Conservation (phyloP, 2,329 filamentous ascomycete genomes). For the Microcyclospora tardicrescens region DNA sequence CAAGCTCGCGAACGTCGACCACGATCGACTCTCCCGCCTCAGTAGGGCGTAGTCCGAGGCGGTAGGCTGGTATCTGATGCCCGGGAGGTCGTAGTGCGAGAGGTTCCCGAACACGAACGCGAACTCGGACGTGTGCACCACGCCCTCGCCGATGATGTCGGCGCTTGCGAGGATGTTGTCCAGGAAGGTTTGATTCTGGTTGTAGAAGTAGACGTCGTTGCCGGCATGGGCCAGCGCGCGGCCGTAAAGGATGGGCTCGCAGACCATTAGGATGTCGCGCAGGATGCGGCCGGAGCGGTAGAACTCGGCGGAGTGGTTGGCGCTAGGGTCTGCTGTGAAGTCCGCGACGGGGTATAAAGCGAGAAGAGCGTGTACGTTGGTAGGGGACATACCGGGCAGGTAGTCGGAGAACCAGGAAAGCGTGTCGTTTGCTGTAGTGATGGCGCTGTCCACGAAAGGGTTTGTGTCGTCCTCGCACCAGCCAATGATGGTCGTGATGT, state of each 20-base stretch:
- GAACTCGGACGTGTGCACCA: slow-evolving; percentile 41
- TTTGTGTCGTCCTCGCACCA: slow-evolving; percentile 34
- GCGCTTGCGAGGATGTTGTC: slow-evolving; percentile 28
- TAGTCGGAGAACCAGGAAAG: slow-evolving; percentile 29
- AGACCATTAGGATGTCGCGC: slow-evolving; percentile 40
- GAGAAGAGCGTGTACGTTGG: slow-evolving; percentile 17
- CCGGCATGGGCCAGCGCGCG: slow-evolving; percentile 26
- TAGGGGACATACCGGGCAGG: slow-evolving; percentile 24
- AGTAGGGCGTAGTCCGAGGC: slow-evolving; percentile 29
- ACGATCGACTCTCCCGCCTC: slow-evolving; percentile 32
- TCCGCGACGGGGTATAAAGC: slow-evolving; percentile 27
- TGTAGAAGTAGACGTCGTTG: slow-evolving; percentile 36
- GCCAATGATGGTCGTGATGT: slow-evolving; percentile 28
- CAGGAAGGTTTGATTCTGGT: slow-evolving; percentile 44
- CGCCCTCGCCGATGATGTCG: slow-evolving; percentile 30
- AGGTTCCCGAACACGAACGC: slow-evolving; percentile 37
- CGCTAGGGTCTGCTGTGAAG: slow-evolving; percentile 27
- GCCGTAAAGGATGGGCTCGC: slow-evolving; percentile 34
- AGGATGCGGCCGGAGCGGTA: slow-evolving; percentile 38
- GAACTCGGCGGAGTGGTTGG: slow-evolving; percentile 34
- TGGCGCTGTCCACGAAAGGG: slow-evolving; percentile 22
- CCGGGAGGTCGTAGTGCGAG: slow-evolving; percentile 31
- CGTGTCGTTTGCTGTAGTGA: slow-evolving; percentile 24
- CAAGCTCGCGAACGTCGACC: slow-evolving; percentile 34
- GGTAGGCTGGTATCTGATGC: slow-evolving; percentile 19